Base-by-base conservation (phyloP, 768 basidiomycete species). In the Psilocybe tampanensis region DNA sequence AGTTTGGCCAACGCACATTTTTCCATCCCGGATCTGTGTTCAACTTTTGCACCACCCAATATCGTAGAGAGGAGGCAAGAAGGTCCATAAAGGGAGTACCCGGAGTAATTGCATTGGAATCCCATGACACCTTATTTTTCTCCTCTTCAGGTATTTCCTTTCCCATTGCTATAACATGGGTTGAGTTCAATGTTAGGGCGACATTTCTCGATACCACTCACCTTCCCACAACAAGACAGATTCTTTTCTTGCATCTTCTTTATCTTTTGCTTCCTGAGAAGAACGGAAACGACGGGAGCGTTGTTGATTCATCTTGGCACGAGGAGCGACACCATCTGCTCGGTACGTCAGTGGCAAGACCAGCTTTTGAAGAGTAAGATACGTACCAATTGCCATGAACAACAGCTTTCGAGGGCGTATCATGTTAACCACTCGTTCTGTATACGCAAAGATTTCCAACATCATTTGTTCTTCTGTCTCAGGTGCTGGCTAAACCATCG, bases 231-330 rank as follows among this genome's bases (percentile, higher is more conserved):
- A 66, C 2, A 85, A 80, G 43, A 97, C 81, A 2, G 92, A 88
- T 69, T 95, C 89, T 68, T 85, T 84, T 39, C 87, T 83, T 47
- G 93, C 92, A 55, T 92, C 88, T 56, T 94, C 95, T 73, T 97
- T 96, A 33, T 96, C 93, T 59, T 89, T 87, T 3, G 97, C 95
- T 72, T 99, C 97, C 70, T 96, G 94, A 2, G 94, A 88, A 19
- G 95, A 85, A 58, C 97, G 85, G 76, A 99, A 99, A 54, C 97
- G 94, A 63, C 97, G 83, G 15, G 95, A 94, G 9, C 97, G 93
- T 71, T 99, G 97, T 68, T 99, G 97, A 70, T 99, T 99, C 97
- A 99, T 99, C 77, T 99, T 99, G 39, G 97, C 97, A 66, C 96
- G 87, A 29, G 96, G 96, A 9, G 96, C 96, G 19, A 98, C 96